A percentile compares a stretch with the other conserved stretches of the same genome.
Conservation (phyloP, 106 monocot genomes). For the Allium fistulosum region DNA sequence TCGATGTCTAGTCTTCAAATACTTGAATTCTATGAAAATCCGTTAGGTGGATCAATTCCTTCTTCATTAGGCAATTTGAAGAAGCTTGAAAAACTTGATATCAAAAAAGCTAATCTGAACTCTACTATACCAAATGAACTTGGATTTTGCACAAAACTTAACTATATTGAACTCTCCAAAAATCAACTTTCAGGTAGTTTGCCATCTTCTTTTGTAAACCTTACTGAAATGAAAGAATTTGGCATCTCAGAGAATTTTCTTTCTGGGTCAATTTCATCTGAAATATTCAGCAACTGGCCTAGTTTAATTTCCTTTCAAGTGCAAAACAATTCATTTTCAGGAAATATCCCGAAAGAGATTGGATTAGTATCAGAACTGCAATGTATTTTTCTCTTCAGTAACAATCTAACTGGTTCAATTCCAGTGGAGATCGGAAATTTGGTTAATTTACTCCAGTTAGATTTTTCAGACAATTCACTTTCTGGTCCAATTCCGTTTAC, state of each 20-base stretch:
- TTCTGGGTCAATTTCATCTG: constrained; percentile 28
- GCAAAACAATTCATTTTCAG: constrained; percentile 30
- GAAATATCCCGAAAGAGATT: constrained; percentile 39
- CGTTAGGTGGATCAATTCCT: constrained; percentile 40
- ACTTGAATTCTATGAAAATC: constrained; percentile 28
- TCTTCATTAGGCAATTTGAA: constrained; percentile 35
- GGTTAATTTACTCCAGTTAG: constrained; percentile 14
- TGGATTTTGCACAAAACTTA: constrained; percentile 35
- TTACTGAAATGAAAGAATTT: constrained; percentile 36
- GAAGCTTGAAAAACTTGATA: constrained; percentile 24
- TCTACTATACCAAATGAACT: constrained; percentile 47
- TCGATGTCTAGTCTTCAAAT: constrained; percentile 21
- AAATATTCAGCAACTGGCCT: constrained; percentile 40
- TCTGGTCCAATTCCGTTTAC: constrained; percentile 36
- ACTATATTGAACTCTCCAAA: constrained; percentile 23
- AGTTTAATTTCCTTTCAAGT: constrained; percentile 38
- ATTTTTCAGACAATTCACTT: constrained; percentile 37
- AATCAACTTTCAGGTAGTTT: constrained; percentile 41
- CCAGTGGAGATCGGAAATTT: constrained; percentile 42
- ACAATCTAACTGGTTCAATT: constrained; percentile 33
- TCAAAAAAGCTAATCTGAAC: neutral
- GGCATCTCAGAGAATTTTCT: constrained; percentile 32
- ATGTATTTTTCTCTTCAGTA: constrained; percentile 20
- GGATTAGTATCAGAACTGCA: constrained; percentile 18
- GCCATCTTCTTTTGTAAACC: constrained; percentile 27